Conservation (phyloP, 1,284 basidiomycete genomes). For the Ustilago lituana region DNA sequence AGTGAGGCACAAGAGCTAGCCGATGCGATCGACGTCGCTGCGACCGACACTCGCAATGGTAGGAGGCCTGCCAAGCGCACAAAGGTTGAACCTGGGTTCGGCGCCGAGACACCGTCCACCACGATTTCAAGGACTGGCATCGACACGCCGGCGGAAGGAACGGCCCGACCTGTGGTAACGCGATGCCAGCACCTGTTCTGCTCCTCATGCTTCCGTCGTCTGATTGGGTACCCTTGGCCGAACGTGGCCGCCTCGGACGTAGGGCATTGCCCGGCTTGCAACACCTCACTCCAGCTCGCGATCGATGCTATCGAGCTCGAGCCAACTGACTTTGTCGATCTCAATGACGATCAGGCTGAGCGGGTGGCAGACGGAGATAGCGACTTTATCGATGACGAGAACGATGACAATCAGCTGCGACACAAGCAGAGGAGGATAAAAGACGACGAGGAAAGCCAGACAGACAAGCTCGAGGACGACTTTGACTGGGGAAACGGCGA, state of each 20-base stretch:
- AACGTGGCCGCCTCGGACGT: slow-evolving; percentile 28
- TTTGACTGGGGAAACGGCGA: slow-evolving; percentile 47
- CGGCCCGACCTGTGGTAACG: slow-evolving; percentile 72
- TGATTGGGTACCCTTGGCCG: slow-evolving; percentile 42
- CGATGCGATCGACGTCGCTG: slow-evolving; percentile 71
- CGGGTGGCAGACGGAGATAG: slow-evolving; percentile 19
- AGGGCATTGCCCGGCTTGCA: slow-evolving; percentile 77
- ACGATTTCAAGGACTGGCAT: slow-evolving; percentile 14
- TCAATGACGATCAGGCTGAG: slow-evolving; percentile 43
- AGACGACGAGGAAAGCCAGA: slow-evolving; percentile 15
- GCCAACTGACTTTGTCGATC: slow-evolving; percentile 41
- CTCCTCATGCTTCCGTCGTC: slow-evolving; percentile 66
- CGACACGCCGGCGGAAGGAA: slow-evolving; percentile 35
- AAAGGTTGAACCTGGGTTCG: slow-evolving; percentile 20
- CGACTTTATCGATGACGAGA: slow-evolving; percentile 23
- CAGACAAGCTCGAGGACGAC: slow-evolving; percentile 19
- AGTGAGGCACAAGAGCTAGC: slow-evolving; percentile 69
- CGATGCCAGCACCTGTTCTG: slow-evolving; percentile 89
- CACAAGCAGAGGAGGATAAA: slow-evolving; percentile 11
- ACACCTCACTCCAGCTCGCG: slow-evolving; percentile 59
- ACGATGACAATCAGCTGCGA: not conserved
- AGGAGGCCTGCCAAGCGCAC: slow-evolving; percentile 12
- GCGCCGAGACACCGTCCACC: slow-evolving; percentile 3
- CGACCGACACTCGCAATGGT: slow-evolving; percentile 48
- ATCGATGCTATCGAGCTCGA: slow-evolving; percentile 53